Base-by-base conservation (phyloP, 1,139 yeast species). In the Debaryomyces singareniensis region DNA sequence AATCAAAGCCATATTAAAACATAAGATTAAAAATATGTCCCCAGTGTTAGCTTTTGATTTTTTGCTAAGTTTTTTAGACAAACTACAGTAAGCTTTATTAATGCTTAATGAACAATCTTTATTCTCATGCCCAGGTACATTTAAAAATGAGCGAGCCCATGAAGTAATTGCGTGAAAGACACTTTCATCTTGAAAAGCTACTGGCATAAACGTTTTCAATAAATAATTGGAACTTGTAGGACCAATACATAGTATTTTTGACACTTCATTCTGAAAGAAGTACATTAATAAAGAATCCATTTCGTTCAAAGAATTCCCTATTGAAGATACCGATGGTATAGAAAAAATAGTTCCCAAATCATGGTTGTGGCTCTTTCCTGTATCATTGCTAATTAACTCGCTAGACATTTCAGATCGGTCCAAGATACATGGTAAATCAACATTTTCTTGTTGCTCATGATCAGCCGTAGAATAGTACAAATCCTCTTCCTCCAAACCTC, bases 151-250 rank as follows among this genome's bases (percentile, higher is more conserved):
- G 4, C 55, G 55, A 10, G 56, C 57, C 76, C 76, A 71, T 2
- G 71, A 69, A 1, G 71, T 69, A 11, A 70, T 41, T 2, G 69
- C 71, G 38, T 64, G 55, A 30, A 66, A 51, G 10, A 67, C 51
- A 5, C 65, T 46, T 28, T 60, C 68, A 31, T 68, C 65, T 5
- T 51, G 47, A 9, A 56, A 43, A 2, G 75, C 70, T 12, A 67
- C 43, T 13, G 58, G 52, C 27, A 69, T 40, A 27, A 67, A 66
- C 12, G 72, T 68, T 33, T 65, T 59, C 13, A 63, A 42, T 34
- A 65, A 68, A 37, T 66, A 69, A 40, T 69, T 68, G 29, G 63
- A 61, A 15, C 61, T 53, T 11, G 47, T 54, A 0, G 56, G 49
- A 16, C 58, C 55, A 24, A 54, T 43, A 24, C 53, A 42, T 5